Base-by-base conservation (phyloP, 352 stramenopile genomes). In the Pythium volutum region DNA sequence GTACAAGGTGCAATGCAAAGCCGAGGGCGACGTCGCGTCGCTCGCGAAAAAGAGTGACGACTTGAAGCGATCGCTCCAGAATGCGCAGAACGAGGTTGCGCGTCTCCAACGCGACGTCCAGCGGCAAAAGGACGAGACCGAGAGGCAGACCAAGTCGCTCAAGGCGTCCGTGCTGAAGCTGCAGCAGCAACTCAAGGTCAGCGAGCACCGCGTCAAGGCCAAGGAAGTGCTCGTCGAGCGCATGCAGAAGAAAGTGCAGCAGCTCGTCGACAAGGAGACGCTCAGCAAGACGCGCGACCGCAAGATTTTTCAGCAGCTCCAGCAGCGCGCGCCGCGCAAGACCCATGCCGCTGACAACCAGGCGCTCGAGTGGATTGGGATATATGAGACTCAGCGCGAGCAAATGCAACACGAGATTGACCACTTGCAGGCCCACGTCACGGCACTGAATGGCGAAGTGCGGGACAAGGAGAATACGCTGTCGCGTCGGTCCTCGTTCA, bases 121-220 rank as follows among this genome's bases (percentile, higher is more conserved):
- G 47, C 69, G 71, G 14, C 69, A 78, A 26, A 76, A 70, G 38
- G 76, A 88, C 12, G 78, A 66, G 12, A 49, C 71, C 7, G 77
- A 92, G 3, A 52, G 67, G 12, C 66, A 87, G 18, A 55, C 62
- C 7, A 92, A 89, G 55, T 70, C 75, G 27, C 62, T 91, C 16
- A 91, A 91, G 53, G 75, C 68, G 10, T 79, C 86, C 16, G 80
- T 66, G 56, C 45, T 86, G 11, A 81, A 81, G 34, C 67, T 94
- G 22, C 76, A 93, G 64, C 87, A 95, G 50, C 85, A 96, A 59
- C 64, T 96, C 1, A 92, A 92, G 60, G 79, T 93, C 4, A 94
- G 83, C 47, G 86, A 96, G 46, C 87, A 95, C 25, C 77, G 86
- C 4, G 87, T 96, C 6, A 93, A 93, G 62, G 84, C 86, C 4